These are phyloP conservation scores for Huntiella moniliformis DNA, from an alignment of 2,329 filamentous ascomycete genomes.

Conservation along the genomic window DNA sequence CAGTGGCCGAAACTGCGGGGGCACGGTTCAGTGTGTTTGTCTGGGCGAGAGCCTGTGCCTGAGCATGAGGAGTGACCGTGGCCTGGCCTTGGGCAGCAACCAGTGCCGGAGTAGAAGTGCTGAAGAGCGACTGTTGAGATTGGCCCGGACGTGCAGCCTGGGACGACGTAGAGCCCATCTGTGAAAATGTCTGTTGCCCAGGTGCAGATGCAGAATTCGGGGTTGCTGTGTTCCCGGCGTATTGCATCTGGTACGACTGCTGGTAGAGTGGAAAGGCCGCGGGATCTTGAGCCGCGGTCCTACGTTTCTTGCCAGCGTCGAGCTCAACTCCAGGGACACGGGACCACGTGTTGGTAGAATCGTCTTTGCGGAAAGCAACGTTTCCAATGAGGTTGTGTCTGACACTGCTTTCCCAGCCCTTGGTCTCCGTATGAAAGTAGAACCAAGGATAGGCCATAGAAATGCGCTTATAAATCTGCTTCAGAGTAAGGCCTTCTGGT, in stretches of 20 bases:
- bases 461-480: constrained; percentile 46
- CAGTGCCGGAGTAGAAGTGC: constrained; percentile 6
- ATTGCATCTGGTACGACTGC: constrained; percentile 12
- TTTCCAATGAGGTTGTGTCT: constrained; percentile 44
- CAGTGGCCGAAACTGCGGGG: not conserved
- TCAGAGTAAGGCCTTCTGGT: constrained; percentile 34
- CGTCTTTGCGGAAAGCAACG: constrained; percentile 40
- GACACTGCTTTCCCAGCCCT: constrained; percentile 49
- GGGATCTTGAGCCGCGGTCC: constrained; percentile 32
- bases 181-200: constrained; percentile 4
- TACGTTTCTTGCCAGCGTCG: constrained; percentile 42
- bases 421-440: constrained; percentile 40
- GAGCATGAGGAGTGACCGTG: constrained; percentile 7
- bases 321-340: constrained; percentile 39
- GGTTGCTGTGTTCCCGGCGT: not conserved
- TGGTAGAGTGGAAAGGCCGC: constrained; percentile 19
- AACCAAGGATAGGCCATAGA: constrained; percentile 39
- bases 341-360: constrained; percentile 36
- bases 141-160: constrained; percentile 2
- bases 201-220: constrained; percentile 1
- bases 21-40: constrained; percentile 4
- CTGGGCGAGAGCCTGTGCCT: constrained; percentile 6
- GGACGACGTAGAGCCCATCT: not conserved
- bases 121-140: constrained; percentile 3
- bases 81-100: constrained; percentile 9